Base-by-base conservation (phyloP, 129 eudicot genomes). In the Artemisia annua region DNA sequence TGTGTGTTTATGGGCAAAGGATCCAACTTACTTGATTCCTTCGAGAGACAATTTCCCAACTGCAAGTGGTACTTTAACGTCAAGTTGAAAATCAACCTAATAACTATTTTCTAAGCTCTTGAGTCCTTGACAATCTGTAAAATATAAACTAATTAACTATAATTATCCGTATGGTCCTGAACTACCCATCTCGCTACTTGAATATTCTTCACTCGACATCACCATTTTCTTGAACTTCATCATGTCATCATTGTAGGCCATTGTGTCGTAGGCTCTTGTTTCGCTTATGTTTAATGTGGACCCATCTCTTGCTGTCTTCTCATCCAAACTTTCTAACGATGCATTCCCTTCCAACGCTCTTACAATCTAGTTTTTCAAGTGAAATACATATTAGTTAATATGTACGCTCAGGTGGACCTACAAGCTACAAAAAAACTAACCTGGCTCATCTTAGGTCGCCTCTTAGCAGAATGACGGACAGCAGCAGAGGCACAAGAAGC, bases 391-490 rank as follows among this genome's bases (percentile, higher is more conserved):
- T 39, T 13, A 53, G 0, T 30, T 65, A 20, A 17, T 19, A 13
- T 10, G 16, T 10, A 12, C 46, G 11, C 10, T 69, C 28, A 14
- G 59, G 48, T 50, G 60, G 60, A 67, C 72, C 71, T 15, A 8
- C 46, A 59, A 48, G 76, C 17, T 49, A 70, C 57, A 44, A 22
- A 51, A 51, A 2, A 67, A 64, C 72, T 39, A 75, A 90, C 98
- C 98, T 88, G 97, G 66, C 94, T 95, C 97, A 95, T 95, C 67
- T 78, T 82, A 18, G 96, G 99, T 48, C 99, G 97, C 74, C 82
- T 83, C 74, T 76, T 84, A 67, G 89, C 96, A 28, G 99, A 95
- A 84, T 90, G 99, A 49, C 96, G 97, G 28, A 86, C 84, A 67
- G 89, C 58, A 26, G 99, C 96, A 30, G 91, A 78, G 64, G 97